Percentiles rank a stretch among this genome's conserved stretches.
These are phyloP conservation scores for Polygonum aviculare DNA, from an alignment of 148 eudicot species.

Conservation along the genomic window DNA sequence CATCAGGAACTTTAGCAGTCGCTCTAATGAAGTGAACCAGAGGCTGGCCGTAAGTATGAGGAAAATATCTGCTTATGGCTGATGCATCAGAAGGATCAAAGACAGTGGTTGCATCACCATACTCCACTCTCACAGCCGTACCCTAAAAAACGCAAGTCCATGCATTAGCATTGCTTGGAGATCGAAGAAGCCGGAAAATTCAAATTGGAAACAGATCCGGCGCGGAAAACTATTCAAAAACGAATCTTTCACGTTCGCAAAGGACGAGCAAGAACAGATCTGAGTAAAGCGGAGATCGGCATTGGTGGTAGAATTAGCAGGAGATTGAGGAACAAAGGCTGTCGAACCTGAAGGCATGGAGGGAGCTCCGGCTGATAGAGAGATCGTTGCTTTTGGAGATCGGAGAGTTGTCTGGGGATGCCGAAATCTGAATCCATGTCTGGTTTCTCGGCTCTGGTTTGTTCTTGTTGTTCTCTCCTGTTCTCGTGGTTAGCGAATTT, in stretches of 20 bases:
- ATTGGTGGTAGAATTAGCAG: not conserved
- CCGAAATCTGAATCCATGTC: conserved; percentile 87
- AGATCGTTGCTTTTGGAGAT: conserved; percentile 75
- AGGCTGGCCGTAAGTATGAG: conserved; percentile 87
- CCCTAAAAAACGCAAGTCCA: conserved; percentile 35
- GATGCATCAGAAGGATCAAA: conserved; percentile 68
- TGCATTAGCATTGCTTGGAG: not conserved
- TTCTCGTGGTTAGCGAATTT: too few species aligned
- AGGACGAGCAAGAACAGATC: not conserved
- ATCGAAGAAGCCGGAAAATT: too few species aligned
- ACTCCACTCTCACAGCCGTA: conserved; percentile 82
- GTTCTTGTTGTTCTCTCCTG: too few species aligned
- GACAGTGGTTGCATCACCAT: conserved; percentile 69
- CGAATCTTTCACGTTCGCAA: not conserved
- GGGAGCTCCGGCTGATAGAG: conserved; percentile 76
- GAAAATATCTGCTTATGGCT: conserved; percentile 67
- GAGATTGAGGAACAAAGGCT: not conserved
- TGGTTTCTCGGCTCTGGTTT: not conserved
- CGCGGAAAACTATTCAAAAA: not conserved
- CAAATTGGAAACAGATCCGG: not conserved
- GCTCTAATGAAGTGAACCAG: conserved; percentile 90
- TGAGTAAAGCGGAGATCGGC: not conserved
- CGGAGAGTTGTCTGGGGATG: conserved; percentile 66
- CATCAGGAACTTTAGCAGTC: conserved; percentile 79
- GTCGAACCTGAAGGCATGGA: conserved; percentile 85